phyloP scores from a whole-genome alignment of 768 basidiomycete species.

The Tephrocybe sp. region DNA sequence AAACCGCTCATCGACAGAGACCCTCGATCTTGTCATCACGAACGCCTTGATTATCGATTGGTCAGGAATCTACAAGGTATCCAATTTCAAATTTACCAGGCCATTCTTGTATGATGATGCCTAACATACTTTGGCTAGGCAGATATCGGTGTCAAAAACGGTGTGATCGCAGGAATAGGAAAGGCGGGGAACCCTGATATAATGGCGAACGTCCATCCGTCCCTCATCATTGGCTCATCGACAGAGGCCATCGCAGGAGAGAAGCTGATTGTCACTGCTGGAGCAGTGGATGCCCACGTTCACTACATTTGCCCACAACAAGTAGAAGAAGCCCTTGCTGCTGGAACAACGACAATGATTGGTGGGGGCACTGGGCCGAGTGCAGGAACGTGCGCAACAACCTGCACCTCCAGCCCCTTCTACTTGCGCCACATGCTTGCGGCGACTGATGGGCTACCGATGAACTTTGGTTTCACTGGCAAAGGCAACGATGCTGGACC shows the following conservation, averaged over 20 bases:
- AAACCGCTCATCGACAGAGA: slow-evolving; percentile 60
- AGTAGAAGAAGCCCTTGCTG: slow-evolving; percentile 79
- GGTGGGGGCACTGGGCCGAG: slow-evolving; percentile 96
- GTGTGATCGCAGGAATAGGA: slow-evolving; percentile 84
- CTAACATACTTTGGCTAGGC: slow-evolving; percentile 50
- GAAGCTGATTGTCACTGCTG: slow-evolving; percentile 90
- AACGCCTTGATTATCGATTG: slow-evolving; percentile 95
- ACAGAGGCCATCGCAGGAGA: slow-evolving; percentile 98
- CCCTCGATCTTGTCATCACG: slow-evolving; percentile 91
- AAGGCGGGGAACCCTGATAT: slow-evolving; percentile 97
- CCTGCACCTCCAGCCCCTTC: slow-evolving; percentile 89
- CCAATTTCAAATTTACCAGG: neutral
- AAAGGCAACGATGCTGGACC: slow-evolving; percentile 92
- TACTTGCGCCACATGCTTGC: slow-evolving; percentile 90
- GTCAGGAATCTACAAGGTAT: slow-evolving; percentile 92
- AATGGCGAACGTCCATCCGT: slow-evolving; percentile 75
- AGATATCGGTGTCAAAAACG: slow-evolving; percentile 89
- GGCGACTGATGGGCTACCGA: slow-evolving; percentile 85
- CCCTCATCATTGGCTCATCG: slow-evolving; percentile 81
- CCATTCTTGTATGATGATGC: neutral
- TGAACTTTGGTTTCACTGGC: slow-evolving; percentile 95
- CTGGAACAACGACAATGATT: slow-evolving; percentile 90
- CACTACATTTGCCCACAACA: slow-evolving; percentile 97
- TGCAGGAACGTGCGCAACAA: slow-evolving; percentile 89
- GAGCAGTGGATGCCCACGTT: slow-evolving; percentile 88